Evolutionary conservation across 1,284 basidiomycete genomes (phyloP), one percentile per base, ranked within the genome.

Genomic region (Moesziomyces sp.): DNA sequence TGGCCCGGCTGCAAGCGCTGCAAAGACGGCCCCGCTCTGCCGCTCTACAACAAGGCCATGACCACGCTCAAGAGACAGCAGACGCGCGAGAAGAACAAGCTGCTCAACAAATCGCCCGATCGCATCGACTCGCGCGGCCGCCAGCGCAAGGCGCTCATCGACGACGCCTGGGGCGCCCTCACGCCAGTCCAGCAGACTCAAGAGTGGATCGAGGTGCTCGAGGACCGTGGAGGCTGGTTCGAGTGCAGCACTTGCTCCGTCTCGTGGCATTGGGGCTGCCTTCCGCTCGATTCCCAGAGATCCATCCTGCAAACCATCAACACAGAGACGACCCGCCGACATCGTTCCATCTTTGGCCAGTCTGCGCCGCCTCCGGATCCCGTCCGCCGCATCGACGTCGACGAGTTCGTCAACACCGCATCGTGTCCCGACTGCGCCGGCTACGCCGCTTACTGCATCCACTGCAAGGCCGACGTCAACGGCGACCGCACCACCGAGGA

Each of bases 241-340:
- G 54, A 69, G 24, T 78, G 77, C 54, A 60, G 58, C 30, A 68
- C 59, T 0, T 78, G 77, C 58, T 58, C 68, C 23, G 70, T 67
- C 21, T 57, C 67, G 10, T 72, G 63, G 59, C 77, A 78, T 47
- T 76, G 71, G 67, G 74, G 68, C 51, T 78, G 77, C 47, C 59
- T 76, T 24, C 55, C 58, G 13, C 18, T n/a, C 14, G 54, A 54
- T 23, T 46, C 59, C 23, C 70, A 72, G 43, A 62, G 55, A 43
- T 43, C 40, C 33, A 62, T 78, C 26, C 57, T 78, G 1, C 33
- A 9, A 18, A 52, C 33, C 24, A 56, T 76, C 67, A 78, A 78
- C 54, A 40, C 19, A 21, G 69, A 58, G 8, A 19, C 43, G 18
- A 46, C 42, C 30, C 40, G 38, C 8, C 58, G 47, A 5, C 73